phyloP scores from a whole-genome alignment of 2,329 filamentous ascomycete species.

The Paramyrothecium sp. region DNA sequence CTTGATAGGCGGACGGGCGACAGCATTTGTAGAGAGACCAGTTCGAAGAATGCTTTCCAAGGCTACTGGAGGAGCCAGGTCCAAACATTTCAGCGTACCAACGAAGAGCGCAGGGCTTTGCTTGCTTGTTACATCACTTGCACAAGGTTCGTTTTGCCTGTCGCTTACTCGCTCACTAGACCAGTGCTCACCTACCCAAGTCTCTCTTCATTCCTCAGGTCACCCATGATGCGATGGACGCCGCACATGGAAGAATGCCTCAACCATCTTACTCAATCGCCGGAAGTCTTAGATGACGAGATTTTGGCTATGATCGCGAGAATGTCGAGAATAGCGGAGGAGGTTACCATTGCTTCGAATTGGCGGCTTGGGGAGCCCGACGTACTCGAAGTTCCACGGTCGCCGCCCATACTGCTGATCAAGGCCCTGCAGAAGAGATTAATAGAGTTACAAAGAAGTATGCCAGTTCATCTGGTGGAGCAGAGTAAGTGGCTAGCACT shows the following conservation, averaged over 20 bases:
- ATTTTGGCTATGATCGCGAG: conserved; percentile 41
- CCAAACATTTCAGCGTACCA: conserved; percentile 16
- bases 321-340: conserved; percentile 19
- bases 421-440: conserved; percentile 25
- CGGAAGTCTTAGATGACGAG: conserved; percentile 44
- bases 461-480: conserved; percentile 19
- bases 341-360: conserved; percentile 17
- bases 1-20: conserved; percentile 11
- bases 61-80: not conserved
- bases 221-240: conserved; percentile 52
- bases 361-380: conserved; percentile 9
- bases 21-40: conserved; percentile 10
- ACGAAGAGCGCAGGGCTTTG: conserved; percentile 26
- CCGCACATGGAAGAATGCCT: conserved; percentile 53
- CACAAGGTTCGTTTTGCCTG: not conserved
- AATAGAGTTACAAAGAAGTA: conserved; percentile 16
- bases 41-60: conserved; percentile 9
- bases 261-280: conserved; percentile 33
- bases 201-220: conserved; percentile 20
- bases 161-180: too few relatives aligned
- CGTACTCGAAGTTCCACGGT: not conserved
- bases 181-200: conserved; percentile 4
- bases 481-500: conserved; percentile 22
- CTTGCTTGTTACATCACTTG: conserved; percentile 22
- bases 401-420: conserved; percentile 23